A percentile compares a stretch with the other conserved stretches of the same genome.
Evolutionary conservation across 495 filamentous ascomycete genomes (phyloP).

Genomic region (Choiromyces venosus): DNA sequence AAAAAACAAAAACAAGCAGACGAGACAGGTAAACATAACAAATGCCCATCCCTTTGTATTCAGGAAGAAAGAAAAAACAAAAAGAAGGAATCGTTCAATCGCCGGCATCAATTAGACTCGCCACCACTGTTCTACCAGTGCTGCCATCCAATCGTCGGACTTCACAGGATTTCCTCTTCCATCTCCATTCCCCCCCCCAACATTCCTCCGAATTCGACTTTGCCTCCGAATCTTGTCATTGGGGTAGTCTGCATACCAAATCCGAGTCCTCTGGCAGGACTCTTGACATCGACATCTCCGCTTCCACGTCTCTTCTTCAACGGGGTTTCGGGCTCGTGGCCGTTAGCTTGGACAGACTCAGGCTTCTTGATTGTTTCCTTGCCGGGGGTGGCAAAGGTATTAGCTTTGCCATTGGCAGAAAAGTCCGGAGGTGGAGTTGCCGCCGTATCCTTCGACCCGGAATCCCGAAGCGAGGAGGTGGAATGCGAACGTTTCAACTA

Average conservation of each 20-base stretch:
- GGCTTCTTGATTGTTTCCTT: constrained; percentile 3
- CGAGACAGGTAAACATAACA: not conserved
- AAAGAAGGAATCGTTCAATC: not conserved
- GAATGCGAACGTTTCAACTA: constrained; percentile 96
- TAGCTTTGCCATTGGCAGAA: constrained; percentile 15
- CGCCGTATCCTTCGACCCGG: constrained; percentile 27
- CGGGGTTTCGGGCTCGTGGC: constrained; percentile 36
- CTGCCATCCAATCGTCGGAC: constrained; percentile 32
- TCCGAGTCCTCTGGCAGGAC: constrained; percentile 30
- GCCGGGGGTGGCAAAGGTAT: constrained; percentile 13
- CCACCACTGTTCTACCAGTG: constrained; percentile 34
- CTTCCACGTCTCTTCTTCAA: constrained; percentile 40
- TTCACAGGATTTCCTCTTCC: constrained; percentile 38
- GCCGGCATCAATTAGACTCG: not conserved
- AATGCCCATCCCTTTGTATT: not conserved
- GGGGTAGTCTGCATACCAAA: constrained; percentile 28
- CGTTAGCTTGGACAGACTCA: constrained; percentile 10
- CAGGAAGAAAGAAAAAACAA: constrained; percentile 12
- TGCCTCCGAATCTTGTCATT: constrained; percentile 29
- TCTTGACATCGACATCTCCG: constrained; percentile 36
- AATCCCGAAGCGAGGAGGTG: constrained; percentile 44
- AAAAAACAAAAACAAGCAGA: constrained; percentile 26
- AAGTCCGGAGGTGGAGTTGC: constrained; percentile 22
- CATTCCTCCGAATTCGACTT: constrained; percentile 37
- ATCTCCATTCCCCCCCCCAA: constrained; percentile 29